These are phyloP conservation scores for Xylaria venustula DNA, from an alignment of 495 filamentous ascomycete species.

Conservation along the genomic window DNA sequence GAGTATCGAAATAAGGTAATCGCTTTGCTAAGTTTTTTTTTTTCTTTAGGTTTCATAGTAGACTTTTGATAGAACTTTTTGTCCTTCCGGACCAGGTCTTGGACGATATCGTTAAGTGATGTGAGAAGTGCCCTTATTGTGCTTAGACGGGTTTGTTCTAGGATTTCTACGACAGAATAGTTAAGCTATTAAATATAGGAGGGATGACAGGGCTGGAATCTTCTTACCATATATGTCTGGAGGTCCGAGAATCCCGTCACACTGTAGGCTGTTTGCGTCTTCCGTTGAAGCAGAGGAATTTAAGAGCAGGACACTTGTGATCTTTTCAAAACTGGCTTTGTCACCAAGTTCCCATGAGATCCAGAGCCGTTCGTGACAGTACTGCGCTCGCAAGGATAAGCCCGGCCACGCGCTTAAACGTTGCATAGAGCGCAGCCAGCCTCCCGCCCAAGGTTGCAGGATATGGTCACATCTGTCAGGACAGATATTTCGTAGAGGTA, in stretches of 20 bases:
- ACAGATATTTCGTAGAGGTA: conserved; percentile 15
- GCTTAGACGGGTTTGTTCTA: conserved; percentile 14
- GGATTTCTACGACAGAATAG: conserved; percentile 10
- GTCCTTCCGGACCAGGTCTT: not conserved
- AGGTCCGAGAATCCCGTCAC: conserved; percentile 10
- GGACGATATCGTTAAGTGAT: not conserved
- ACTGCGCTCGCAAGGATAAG: conserved; percentile 15
- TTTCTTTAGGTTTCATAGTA: too few species aligned
- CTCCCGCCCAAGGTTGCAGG: conserved; percentile 21
- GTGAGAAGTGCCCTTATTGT: conserved; percentile 17
- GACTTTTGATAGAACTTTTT: not conserved
- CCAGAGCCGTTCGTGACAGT: conserved; percentile 24
- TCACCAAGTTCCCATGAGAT: conserved; percentile 24
- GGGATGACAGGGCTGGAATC: not conserved
- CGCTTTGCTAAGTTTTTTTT: not conserved
- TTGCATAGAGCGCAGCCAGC: conserved; percentile 20
- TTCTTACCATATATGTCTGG: conserved; percentile 25
- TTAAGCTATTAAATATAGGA: not conserved
- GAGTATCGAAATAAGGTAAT: not conserved
- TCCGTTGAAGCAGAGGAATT: not conserved
- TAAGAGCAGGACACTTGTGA: conserved; percentile 12
- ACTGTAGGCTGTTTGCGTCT: not conserved
- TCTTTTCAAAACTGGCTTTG: conserved; percentile 11
- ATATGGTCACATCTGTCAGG: conserved; percentile 24
- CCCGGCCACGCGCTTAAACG: conserved; percentile 16